Evolutionary conservation across 2,329 filamentous ascomycete species (phyloP).

Genomic region (Aspergillus cejpii): DNA sequence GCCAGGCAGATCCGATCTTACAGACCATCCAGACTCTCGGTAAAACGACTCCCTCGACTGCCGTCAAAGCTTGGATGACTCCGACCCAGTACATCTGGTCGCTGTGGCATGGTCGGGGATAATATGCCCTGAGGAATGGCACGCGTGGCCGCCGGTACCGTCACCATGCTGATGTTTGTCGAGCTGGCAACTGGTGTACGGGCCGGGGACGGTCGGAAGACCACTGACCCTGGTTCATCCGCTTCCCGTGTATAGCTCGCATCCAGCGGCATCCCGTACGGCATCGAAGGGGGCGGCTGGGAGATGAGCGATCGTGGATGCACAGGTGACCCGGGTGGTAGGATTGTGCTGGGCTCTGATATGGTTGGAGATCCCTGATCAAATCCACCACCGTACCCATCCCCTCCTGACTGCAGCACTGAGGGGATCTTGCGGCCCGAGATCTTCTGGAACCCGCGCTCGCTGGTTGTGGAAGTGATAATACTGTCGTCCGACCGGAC

Average conservation of each 20-base stretch:
- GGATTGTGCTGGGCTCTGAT: conserved; percentile 20
- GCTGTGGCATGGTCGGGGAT: conserved; percentile 22
- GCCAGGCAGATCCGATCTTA: conserved; percentile 1
- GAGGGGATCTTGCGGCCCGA: conserved; percentile 45
- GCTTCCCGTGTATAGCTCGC: conserved; percentile 28
- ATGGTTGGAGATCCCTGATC: conserved; percentile 29
- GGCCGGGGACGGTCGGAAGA: conserved; percentile 41
- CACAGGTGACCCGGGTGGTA: conserved; percentile 22
- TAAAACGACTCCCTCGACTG: conserved; percentile 43
- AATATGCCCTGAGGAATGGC: conserved; percentile 21
- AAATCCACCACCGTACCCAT: conserved; percentile 39
- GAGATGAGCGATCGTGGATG: conserved; percentile 18
- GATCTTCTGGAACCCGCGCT: conserved; percentile 46
- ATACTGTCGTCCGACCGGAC: conserved; percentile 21
- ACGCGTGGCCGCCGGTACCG: conserved; percentile 22
- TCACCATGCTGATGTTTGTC: conserved; percentile 23
- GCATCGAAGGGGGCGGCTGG: conserved; percentile 25
- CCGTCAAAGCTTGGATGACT: conserved; percentile 39
- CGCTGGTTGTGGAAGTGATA: conserved; percentile 32
- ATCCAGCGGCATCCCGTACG: conserved; percentile 29
- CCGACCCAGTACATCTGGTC: conserved; percentile 38
- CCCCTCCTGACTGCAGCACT: conserved; percentile 42
- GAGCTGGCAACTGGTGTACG: conserved; percentile 39
- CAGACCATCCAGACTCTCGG: conserved; percentile 29
- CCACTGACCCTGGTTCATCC: conserved; percentile 24